These are phyloP conservation scores for Pneumocystis wakefieldiae DNA, from an alignment of 1,139 yeast genomes.

Conservation along the genomic window DNA sequence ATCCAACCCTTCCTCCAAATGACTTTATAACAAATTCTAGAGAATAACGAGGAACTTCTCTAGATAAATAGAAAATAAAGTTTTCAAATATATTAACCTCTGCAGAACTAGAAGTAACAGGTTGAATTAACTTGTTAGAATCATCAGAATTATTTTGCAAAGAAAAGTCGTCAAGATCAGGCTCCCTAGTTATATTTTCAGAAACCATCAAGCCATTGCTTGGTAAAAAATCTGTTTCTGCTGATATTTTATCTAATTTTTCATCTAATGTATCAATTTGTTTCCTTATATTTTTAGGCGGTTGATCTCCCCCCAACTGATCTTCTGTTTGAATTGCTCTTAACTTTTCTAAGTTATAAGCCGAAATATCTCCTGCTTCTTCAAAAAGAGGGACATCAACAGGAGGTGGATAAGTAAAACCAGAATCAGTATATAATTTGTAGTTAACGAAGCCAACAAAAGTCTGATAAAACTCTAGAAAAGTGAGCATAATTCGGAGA, in stretches of 20 bases:
- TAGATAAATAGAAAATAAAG: constrained; percentile 73
- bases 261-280: not conserved
- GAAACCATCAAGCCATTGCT: not conserved
- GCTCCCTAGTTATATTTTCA: not conserved
- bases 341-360: constrained; percentile 50
- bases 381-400: constrained; percentile 57
- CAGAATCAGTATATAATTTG: constrained; percentile 72
- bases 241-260: not conserved
- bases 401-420: constrained; percentile 81
- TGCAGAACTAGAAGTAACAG: not conserved
- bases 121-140: not conserved
- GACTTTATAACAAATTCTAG: constrained; percentile 77
- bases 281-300: not conserved
- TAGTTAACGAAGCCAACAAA: constrained; percentile 71
- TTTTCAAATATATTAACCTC: constrained; percentile 30
- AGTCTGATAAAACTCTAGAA: constrained; percentile 89
- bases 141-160: not conserved
- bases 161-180: not conserved
- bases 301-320: not conserved
- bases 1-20: constrained; percentile 72
- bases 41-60: constrained; percentile 90
- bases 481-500: constrained; percentile 91
- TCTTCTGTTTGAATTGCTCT: not conserved
- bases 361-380: constrained; percentile 78
- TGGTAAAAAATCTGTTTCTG: not conserved